These are phyloP conservation scores for Trichopus zeylanicus DNA, from an alignment of 116 monocot genomes.

Conservation along the genomic window DNA sequence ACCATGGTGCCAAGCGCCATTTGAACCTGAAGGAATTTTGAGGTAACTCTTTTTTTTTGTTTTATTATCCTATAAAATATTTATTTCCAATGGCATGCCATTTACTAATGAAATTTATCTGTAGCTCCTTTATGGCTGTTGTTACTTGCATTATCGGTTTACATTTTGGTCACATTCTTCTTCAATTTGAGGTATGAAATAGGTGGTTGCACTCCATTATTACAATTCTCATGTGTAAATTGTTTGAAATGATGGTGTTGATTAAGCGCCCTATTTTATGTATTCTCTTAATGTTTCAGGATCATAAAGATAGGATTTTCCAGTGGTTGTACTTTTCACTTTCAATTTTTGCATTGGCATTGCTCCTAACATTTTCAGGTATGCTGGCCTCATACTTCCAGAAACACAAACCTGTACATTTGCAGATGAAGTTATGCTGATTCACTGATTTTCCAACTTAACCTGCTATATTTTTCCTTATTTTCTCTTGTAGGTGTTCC, in stretches of 20 bases:
- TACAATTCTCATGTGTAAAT: too few relatives aligned
- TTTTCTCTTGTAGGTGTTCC: constrained; percentile 43
- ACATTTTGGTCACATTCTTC: constrained; percentile 58
- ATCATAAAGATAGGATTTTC: constrained; percentile 40
- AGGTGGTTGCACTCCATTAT: too few relatives aligned
- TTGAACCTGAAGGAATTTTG: constrained; percentile 92
- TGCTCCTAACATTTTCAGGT: constrained; percentile 41
- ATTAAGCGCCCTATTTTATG: neutral
- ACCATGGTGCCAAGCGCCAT: constrained; percentile 84
- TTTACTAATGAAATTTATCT: constrained; percentile 11
- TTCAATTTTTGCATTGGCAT: constrained; percentile 29
- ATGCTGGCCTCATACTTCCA: neutral
- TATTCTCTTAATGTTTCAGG: too few relatives aligned
- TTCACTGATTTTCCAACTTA: neutral
- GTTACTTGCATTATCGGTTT: constrained; percentile 64
- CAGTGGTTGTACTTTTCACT: constrained; percentile 38
- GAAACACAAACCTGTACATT: neutral
- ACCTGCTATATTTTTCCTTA: neutral
- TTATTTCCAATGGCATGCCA: neutral
- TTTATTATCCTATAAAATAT: neutral
- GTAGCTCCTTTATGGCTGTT: constrained; percentile 58
- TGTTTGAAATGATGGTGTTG: neutral
- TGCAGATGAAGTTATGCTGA: neutral
- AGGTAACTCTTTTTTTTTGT: constrained; percentile 31
- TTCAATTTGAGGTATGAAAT: constrained; percentile 47